phyloP scores from a whole-genome alignment of 164 flowering plant genomes.

The Tinospora cordifolia region DNA sequence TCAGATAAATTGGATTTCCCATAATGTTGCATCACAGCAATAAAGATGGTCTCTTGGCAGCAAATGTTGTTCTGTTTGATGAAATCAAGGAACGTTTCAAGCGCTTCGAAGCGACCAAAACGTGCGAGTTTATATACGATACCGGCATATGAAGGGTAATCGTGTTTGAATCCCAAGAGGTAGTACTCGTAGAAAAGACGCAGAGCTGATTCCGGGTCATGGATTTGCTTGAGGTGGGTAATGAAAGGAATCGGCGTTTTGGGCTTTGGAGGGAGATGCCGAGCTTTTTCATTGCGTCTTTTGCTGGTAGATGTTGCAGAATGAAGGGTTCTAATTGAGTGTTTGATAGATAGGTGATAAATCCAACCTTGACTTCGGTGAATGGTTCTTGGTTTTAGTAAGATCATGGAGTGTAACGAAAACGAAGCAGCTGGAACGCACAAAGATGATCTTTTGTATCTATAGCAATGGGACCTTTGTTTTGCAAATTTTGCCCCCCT shows the following conservation, averaged over 20 bases:
- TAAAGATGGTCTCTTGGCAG: conserved; percentile 54
- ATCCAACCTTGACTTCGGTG: conserved; percentile 4
- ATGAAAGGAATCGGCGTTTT: conserved; percentile 42
- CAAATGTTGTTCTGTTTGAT: conserved; percentile 32
- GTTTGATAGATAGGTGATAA: background rate
- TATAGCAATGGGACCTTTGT: too few relatives aligned
- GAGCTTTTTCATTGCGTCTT: conserved; percentile 16
- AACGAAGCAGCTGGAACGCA: too few relatives aligned
- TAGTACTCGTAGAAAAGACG: conserved; percentile 42
- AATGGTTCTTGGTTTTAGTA: conserved; percentile 10
- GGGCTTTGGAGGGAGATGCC: conserved; percentile 12
- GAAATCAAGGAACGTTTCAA: conserved; percentile 37
- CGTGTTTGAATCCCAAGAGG: conserved; percentile 52
- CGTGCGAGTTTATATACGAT: conserved; percentile 74
- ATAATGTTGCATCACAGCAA: conserved; percentile 59
- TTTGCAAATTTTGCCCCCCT: too few relatives aligned
- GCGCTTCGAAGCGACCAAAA: conserved; percentile 38
- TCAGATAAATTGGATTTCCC: conserved; percentile 44
- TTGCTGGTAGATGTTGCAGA: conserved; percentile 14
- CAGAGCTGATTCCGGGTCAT: conserved; percentile 45
- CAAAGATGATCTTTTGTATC: too few relatives aligned
- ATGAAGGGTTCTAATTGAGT: conserved; percentile 10
- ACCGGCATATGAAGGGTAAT: conserved; percentile 69
- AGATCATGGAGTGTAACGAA: conserved; percentile 19
- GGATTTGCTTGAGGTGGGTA: conserved; percentile 35